These are phyloP conservation scores for Phycomyces nitens DNA, from an alignment of 192 early-diverging fungal genomes.

Conservation along the genomic window DNA sequence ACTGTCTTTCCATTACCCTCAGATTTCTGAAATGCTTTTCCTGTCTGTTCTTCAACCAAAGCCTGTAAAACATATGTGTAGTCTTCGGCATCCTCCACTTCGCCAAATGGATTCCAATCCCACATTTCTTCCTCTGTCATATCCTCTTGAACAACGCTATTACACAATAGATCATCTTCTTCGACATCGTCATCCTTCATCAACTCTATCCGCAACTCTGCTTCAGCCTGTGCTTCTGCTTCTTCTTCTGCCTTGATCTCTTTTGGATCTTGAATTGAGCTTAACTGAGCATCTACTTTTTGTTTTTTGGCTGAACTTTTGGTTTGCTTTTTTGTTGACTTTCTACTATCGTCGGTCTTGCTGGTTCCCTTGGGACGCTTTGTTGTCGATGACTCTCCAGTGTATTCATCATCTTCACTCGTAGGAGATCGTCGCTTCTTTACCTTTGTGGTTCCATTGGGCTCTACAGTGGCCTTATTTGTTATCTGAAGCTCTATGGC, in stretches of 20 bases:
- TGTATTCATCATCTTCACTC: no score
- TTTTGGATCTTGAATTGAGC: neutral
- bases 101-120: constrained; percentile 33
- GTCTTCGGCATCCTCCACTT: constrained; percentile 41
- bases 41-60: constrained; percentile 28
- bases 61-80: constrained; percentile 37
- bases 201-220: neutral
- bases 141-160: neutral
- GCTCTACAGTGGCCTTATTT: no score
- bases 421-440: no score
- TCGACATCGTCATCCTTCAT: neutral
- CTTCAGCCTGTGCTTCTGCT: neutral
- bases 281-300: no score
- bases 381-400: no score
- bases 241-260: neutral
- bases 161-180: neutral
- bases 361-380: no score
- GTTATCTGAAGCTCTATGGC: no score
- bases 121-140: neutral
- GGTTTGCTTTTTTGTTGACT: no score
- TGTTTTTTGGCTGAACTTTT: no score
- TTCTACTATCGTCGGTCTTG: no score
- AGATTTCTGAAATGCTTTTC: neutral
- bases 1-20: neutral
- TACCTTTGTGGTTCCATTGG: no score